Evolutionary conservation across 1,284 basidiomycete species (phyloP).

Genomic region (Sporisorium graminicola): DNA sequence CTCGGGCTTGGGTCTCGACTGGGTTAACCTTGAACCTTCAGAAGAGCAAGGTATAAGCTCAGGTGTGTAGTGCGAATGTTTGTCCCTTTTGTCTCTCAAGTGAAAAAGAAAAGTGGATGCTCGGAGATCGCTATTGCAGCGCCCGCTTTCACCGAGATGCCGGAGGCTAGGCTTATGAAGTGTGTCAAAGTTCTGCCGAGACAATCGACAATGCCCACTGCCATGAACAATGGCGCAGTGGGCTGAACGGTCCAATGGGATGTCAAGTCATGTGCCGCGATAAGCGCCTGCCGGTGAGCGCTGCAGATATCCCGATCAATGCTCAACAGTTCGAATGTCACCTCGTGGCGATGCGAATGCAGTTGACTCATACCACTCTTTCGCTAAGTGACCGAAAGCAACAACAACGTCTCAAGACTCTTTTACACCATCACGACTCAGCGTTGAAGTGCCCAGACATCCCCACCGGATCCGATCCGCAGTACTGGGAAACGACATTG

Average conservation of each 20-base stretch:
- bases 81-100: background rate
- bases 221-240: background rate
- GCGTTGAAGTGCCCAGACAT: background rate
- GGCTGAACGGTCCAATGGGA: background rate
- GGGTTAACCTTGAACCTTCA: background rate
- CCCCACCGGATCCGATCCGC: background rate
- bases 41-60: background rate
- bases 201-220: background rate
- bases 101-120: background rate
- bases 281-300: background rate
- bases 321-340: no score
- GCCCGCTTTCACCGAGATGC: constrained; percentile 10
- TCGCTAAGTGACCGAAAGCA: background rate
- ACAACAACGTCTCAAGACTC: background rate
- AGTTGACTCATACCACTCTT: no score
- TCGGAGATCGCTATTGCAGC: constrained; percentile 16
- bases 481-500: background rate
- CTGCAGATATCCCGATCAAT: background rate
- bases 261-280: background rate
- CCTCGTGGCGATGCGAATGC: background rate
- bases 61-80: no score
- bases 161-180: constrained; percentile 2
- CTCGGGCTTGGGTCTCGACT: no score
- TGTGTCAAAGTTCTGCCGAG: background rate
- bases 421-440: background rate